Base-by-base conservation (phyloP, 2,329 filamentous ascomycete species). In the Diaporthe sp. region DNA sequence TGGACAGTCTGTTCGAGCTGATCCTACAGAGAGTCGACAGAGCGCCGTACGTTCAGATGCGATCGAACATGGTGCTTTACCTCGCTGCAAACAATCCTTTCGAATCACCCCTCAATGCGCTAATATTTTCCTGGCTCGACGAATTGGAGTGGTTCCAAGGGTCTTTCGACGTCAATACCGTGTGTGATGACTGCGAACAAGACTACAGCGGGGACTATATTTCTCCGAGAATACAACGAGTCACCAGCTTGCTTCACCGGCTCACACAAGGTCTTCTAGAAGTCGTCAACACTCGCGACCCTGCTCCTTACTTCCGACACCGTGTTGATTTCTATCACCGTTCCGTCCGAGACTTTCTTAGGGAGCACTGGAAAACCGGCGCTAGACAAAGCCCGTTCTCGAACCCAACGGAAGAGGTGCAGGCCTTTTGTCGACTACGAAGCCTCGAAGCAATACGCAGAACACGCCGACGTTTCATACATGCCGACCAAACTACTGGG, bases 61-160 rank as follows among this genome's bases (percentile, higher is more conserved):
- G 28, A n/a, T 71, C 53, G 15, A 59, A 71, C 17, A 71, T 59
- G 25, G 53, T 71, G 53, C 68, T 71, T 12, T 59, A 59, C 9
- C 17, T 71, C 6, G 53, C 68, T 25, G 68, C 68, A 2, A 34
- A 71, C 17, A 59, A 71, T 13, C 68, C 68, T 9, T 71, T 71
- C 22, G 53, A 59, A 37, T 59, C 37, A 3, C 68, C 68, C 8
- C 68, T 71, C 7, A 59, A 71, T 7, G 68, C 53, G 9, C 10
- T 71, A 3, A 25, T 59, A 8, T 59, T 34, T 19, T 49, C 53
- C 2, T 71, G 68, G 68, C 53, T 71, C 13, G 68, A 59, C 3
- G 68, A 71, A 9, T 1, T 59, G 53, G 53, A 57, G 6, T 71
- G 68, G 68, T 49, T 71, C 4, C 39, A 49, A 19, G 25, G 25